Percentiles rank a stretch among this genome's conserved stretches.
Conservation (phyloP, 345 rosid species). For the Cardamine chenopodiifolia region DNA sequence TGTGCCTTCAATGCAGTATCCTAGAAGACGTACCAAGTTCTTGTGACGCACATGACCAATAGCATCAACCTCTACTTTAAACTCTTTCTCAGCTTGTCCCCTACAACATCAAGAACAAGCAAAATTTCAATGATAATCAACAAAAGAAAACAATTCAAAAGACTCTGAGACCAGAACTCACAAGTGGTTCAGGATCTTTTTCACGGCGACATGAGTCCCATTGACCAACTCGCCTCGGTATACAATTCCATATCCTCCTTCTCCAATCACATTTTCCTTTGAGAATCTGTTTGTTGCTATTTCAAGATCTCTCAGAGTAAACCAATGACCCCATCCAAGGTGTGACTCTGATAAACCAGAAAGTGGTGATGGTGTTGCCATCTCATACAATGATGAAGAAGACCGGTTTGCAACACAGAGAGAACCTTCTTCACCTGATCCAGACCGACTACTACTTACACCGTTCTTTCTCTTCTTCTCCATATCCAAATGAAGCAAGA, state of each 20-base stretch:
- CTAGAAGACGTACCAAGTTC: constrained; percentile 89
- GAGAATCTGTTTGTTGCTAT: constrained; percentile 74
- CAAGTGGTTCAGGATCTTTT: constrained; percentile 89
- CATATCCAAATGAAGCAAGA: constrained; percentile 71
- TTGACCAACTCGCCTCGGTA: constrained; percentile 71
- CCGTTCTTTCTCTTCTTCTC: constrained; percentile 67
- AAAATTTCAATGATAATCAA: constrained; percentile 1
- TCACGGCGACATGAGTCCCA: constrained; percentile 84
- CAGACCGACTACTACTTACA: constrained; percentile 58
- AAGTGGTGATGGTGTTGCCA: constrained; percentile 78
- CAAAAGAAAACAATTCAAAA: neutral
- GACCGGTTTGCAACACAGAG: constrained; percentile 57
- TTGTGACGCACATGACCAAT: constrained; percentile 95
- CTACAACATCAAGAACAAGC: constrained; percentile 45
- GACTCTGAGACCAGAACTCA: constrained; percentile 45
- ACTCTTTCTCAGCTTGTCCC: constrained; percentile 96
- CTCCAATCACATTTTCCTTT: constrained; percentile 46
- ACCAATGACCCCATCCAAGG: constrained; percentile 99
- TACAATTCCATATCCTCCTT: constrained; percentile 96
- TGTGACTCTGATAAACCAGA: constrained; percentile 92
- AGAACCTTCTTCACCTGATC: constrained; percentile 80
- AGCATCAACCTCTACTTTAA: constrained; percentile 92
- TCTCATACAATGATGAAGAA: constrained; percentile 63
- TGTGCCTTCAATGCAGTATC: constrained; percentile 94
- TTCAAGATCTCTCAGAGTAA: constrained; percentile 86